Conservation (phyloP, 2,329 filamentous ascomycete genomes). For the Bisporella sp. region DNA sequence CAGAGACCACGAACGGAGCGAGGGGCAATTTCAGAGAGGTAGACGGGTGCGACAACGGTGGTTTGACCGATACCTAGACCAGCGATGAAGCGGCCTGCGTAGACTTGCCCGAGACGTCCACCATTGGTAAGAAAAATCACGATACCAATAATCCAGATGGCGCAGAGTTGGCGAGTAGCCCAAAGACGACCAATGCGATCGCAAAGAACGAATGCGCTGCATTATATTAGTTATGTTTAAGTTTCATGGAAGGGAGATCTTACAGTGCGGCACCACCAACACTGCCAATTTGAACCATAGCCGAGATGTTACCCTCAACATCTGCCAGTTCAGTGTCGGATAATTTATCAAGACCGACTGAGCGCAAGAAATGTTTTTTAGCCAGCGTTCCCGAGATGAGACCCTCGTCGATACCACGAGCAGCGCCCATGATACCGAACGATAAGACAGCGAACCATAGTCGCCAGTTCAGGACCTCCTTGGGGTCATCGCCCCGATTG, state of each 20-base stretch:
- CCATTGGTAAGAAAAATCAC: conserved; percentile 50
- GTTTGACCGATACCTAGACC: conserved; percentile 59
- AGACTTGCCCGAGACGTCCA: conserved; percentile 50
- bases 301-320: conserved; percentile 69
- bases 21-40: conserved; percentile 66
- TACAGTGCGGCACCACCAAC: conserved; percentile 62
- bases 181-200: conserved; percentile 44
- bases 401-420: conserved; percentile 69
- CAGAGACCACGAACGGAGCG: conserved; percentile 65
- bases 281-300: conserved; percentile 76
- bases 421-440: conserved; percentile 70
- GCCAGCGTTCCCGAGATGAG: conserved; percentile 67
- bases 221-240: neutral
- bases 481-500: conserved; percentile 50
- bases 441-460: conserved; percentile 67
- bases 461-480: conserved; percentile 68
- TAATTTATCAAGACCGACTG: conserved; percentile 51
- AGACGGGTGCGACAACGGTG: conserved; percentile 61
- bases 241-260: conserved; percentile 12
- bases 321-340: conserved; percentile 49
- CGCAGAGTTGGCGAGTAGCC: conserved; percentile 51
- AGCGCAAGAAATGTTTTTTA: conserved; percentile 54
- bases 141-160: conserved; percentile 51
- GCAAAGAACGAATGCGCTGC: conserved; percentile 26
- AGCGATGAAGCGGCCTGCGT: conserved; percentile 59